Evolutionary conservation across 345 rosid species (phyloP).

Genomic region (Linum lewisii): DNA sequence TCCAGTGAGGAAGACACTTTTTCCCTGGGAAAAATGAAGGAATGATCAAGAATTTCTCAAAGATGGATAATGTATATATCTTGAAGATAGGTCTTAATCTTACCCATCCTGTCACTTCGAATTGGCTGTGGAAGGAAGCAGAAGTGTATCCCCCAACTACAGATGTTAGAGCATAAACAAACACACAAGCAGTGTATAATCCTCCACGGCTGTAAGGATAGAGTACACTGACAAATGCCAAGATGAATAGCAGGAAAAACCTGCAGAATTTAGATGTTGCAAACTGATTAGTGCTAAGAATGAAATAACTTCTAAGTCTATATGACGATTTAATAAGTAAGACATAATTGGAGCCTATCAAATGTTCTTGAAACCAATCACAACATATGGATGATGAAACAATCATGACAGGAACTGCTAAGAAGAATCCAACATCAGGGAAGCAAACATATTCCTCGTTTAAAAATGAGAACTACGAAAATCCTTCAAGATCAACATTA

Average conservation of each 20-base stretch:
- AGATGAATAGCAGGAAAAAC: constrained; percentile 40
- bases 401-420: not conserved
- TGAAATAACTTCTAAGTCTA: no score
- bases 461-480: no score
- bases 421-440: not conserved
- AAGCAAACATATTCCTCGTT: no score
- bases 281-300: no score
- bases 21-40: constrained; percentile 34
- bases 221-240: constrained; percentile 51
- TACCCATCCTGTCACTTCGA: constrained; percentile 69
- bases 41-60: not conserved
- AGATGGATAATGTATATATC: not conserved
- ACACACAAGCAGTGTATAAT: constrained; percentile 46
- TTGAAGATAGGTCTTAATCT: constrained; percentile 9
- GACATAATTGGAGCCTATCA: no score
- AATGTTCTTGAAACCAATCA: no score
- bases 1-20: constrained; percentile 57
- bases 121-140: constrained; percentile 54
- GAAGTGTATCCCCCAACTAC: constrained; percentile 63
- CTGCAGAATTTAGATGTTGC: constrained; percentile 23
- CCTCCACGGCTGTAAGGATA: constrained; percentile 68
- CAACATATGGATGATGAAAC: no score
- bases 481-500: not conserved
- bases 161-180: constrained; percentile 49
- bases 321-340: no score